Percentiles rank a stretch among this genome's conserved stretches.
Evolutionary conservation across 371 early-diverging fungal genomes (phyloP).

Genomic region (Smittium mucronatum): DNA sequence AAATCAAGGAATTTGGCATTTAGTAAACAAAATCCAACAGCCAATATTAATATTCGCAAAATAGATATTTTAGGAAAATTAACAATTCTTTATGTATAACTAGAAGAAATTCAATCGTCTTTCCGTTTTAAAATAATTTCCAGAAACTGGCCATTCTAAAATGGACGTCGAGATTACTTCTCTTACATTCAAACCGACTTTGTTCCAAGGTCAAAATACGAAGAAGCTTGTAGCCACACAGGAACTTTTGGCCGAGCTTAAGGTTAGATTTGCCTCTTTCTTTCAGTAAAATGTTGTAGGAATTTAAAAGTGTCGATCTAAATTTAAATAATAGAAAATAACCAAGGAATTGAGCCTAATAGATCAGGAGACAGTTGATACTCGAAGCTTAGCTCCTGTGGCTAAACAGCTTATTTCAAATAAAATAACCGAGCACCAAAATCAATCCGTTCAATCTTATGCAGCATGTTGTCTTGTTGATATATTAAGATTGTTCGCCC

Average conservation of each 20-base stretch:
- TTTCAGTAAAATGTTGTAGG: too few relatives aligned
- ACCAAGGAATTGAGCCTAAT: constrained; percentile 47
- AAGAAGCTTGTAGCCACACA: constrained; percentile 33
- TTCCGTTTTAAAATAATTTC: too few relatives aligned
- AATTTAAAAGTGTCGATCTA: too few relatives aligned
- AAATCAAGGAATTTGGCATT: too few relatives aligned
- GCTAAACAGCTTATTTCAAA: constrained; percentile 53
- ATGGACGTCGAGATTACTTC: not conserved
- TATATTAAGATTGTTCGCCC: constrained; percentile 79
- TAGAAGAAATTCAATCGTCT: too few relatives aligned
- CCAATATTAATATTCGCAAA: too few relatives aligned
- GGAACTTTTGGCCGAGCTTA: constrained; percentile 37
- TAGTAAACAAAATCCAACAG: too few relatives aligned
- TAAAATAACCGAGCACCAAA: constrained; percentile 57
- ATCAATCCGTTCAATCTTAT: constrained; percentile 58
- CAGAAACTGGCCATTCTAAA: too few relatives aligned
- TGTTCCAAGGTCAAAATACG: constrained; percentile 20
- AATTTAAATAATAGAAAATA: constrained; percentile 37
- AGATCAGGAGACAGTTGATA: constrained; percentile 54
- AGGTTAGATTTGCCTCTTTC: constrained; percentile 19
- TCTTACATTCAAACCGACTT: constrained; percentile 32
- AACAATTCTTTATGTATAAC: too few relatives aligned
- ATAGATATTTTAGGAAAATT: too few relatives aligned
- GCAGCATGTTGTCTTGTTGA: constrained; percentile 85
- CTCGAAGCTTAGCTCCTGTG: constrained; percentile 45